These are phyloP conservation scores for Boletus fagicola DNA, from an alignment of 768 basidiomycete species.

Conservation along the genomic window DNA sequence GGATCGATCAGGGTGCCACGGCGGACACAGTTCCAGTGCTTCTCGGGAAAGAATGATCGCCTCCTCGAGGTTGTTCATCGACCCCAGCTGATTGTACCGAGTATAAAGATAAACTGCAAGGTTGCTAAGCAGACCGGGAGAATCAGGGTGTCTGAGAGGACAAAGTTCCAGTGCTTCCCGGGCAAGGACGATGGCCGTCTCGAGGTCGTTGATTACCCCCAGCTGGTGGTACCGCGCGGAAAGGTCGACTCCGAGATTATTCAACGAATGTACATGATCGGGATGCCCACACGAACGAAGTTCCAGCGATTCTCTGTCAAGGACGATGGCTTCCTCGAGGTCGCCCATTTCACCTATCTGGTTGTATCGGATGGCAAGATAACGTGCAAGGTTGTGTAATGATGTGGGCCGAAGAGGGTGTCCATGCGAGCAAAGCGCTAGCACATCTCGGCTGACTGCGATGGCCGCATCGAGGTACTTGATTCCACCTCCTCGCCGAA, in stretches of 20 bases:
- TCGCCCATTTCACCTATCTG: neutral
- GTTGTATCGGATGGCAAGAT: too few species aligned
- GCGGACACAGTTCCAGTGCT: neutral
- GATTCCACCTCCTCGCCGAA: neutral
- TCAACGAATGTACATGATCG: neutral
- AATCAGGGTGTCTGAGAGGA: neutral
- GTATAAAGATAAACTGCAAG: neutral
- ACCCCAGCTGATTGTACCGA: neutral
- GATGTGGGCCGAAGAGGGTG: too few species aligned
- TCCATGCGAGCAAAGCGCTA: too few species aligned
- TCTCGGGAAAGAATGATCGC: neutral
- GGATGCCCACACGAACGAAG: neutral
- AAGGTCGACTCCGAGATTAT: neutral
- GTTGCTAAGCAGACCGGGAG: neutral
- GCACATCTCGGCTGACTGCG: too few species aligned
- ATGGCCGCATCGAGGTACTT: too few species aligned
- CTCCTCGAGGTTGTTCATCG: neutral
- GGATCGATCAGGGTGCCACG: neutral
- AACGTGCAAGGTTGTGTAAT: too few species aligned
- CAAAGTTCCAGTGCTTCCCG: neutral
- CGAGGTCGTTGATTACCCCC: neutral
- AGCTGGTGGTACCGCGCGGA: neutral
- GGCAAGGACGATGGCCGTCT: neutral
- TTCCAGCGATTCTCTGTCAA: neutral
- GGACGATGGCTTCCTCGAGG: neutral